Percentiles rank a stretch among this genome's conserved stretches.
Conservation (phyloP, 2,329 filamentous ascomycete species). For the Madurella mycetomatis region DNA sequence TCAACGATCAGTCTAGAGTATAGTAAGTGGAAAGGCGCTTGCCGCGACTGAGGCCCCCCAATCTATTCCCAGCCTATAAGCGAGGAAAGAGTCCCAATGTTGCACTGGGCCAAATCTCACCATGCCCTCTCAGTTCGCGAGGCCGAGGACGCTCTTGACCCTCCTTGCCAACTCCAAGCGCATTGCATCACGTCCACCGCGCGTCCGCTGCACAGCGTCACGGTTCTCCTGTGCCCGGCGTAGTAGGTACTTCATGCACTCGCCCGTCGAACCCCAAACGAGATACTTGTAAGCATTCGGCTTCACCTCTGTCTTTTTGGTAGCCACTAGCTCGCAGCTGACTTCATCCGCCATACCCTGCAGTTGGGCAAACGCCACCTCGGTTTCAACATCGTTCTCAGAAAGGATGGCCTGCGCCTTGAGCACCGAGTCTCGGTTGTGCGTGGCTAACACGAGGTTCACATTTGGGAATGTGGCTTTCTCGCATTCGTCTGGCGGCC, state of each 20-base stretch:
- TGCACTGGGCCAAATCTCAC: not conserved
- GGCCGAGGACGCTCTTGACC: constrained; percentile 40
- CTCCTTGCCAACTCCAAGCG: constrained; percentile 57
- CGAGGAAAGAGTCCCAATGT: too few relatives aligned
- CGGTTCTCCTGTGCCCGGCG: constrained; percentile 70
- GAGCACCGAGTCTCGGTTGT: constrained; percentile 71
- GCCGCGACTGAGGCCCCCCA: too few relatives aligned
- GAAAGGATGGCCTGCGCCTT: constrained; percentile 50
- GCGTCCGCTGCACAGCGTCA: constrained; percentile 62
- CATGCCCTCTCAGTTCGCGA: constrained; percentile 16
- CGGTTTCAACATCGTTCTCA: constrained; percentile 35
- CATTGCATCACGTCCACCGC: constrained; percentile 58
- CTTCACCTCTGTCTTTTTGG: constrained; percentile 6
- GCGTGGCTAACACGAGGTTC: constrained; percentile 70
- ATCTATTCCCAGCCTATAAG: too few relatives aligned
- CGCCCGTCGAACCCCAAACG: constrained; percentile 65
- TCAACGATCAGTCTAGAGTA: not conserved
- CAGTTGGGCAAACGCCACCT: constrained; percentile 68
- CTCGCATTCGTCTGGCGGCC: constrained; percentile 33
- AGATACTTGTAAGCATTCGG: constrained; percentile 59
- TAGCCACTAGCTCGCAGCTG: constrained; percentile 55
- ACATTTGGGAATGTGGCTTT: constrained; percentile 49
- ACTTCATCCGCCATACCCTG: constrained; percentile 97
- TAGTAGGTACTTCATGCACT: constrained; percentile 83
- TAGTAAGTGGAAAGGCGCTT: not conserved